Evolutionary conservation across 2,329 filamentous ascomycete species (phyloP), one percentile per base, ranked within the genome.

Genomic region (Aspergillus jensenii): DNA sequence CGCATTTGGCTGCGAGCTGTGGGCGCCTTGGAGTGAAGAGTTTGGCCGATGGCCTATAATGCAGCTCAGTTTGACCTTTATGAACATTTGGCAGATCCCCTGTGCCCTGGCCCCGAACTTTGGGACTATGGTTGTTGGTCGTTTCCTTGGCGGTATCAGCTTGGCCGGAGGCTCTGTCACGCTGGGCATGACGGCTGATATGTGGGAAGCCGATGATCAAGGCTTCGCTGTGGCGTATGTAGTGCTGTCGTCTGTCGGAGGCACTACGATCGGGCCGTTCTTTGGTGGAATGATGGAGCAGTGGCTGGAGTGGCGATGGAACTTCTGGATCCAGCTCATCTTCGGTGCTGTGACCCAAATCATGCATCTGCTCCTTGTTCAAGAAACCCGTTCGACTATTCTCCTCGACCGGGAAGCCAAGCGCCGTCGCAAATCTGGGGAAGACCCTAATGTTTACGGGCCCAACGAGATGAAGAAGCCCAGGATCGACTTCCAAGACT

Each of bases 21-120:
- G 90, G 90, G 90, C 91, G 0, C 90, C 90, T 0, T 95, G 90
- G 89, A 89, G 85, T 21, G 91, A 96, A 70, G 91, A 95, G 68
- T 82, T 93, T 52, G 91, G 91, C n/a, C 84, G 90, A 49, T 89
- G 86, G 80, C 87, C 87, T 2, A 83, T 93, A 58, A 81, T 93
- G 58, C 90, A 93, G 80, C 77, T 84, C 41, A 90, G 86, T 25
- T 75, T 95, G 58, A 82, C 88, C 62, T 76, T 95, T 12, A 89
- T 92, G 71, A 95, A 95, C 67, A 76, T 93, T 59, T 95, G 85
- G 82, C 88, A 90, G 65, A 75, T 92, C 0, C 88, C 87, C 8
- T 88, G 90, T 41, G 89, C 84, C 0, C 73, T 92, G 46, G 89
- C 89, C 0, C 86, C 85, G 2, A 92, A 91, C 68, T 91, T 90